Percentiles rank a stretch among this genome's conserved stretches.
These are phyloP conservation scores for Saprolegnia diclina DNA, from an alignment of 352 stramenopile genomes.

Conservation along the genomic window DNA sequence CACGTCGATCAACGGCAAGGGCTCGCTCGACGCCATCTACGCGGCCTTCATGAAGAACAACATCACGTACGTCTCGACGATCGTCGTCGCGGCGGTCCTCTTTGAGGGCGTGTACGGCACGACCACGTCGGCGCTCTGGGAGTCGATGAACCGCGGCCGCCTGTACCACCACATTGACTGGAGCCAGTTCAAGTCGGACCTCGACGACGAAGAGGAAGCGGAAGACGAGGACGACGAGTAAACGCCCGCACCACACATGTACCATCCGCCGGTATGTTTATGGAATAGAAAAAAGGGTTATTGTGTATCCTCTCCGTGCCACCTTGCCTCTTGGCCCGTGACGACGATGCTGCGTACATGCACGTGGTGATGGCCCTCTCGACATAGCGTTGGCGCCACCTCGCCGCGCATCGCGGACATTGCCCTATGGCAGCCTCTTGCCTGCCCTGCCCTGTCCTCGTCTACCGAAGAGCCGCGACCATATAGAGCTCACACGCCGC, in stretches of 20 bases:
- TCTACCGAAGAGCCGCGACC: too few relatives aligned
- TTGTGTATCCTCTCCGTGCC: slow-evolving; percentile 1
- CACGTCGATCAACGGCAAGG: slow-evolving; percentile 74
- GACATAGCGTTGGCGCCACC: too few relatives aligned
- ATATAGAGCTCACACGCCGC: too few relatives aligned
- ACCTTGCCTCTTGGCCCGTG: not conserved
- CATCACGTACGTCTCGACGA: slow-evolving; percentile 70
- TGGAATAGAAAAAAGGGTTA: not conserved
- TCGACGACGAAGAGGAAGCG: slow-evolving; percentile 76
- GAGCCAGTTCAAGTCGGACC: slow-evolving; percentile 72
- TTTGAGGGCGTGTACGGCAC: slow-evolving; percentile 69
- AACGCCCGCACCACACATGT: not conserved
- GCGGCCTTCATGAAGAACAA: slow-evolving; percentile 79
- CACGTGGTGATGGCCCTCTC: not conserved
- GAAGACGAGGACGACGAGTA: slow-evolving; percentile 55
- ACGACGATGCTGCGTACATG: too few relatives aligned
- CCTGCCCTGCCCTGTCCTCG: too few relatives aligned
- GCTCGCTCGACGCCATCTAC: slow-evolving; percentile 56
- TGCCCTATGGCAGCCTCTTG: too few relatives aligned
- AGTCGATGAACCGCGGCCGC: slow-evolving; percentile 71
- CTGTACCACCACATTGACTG: slow-evolving; percentile 87
- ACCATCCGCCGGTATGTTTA: not conserved
- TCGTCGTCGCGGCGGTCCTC: slow-evolving; percentile 60
- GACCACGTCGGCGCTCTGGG: slow-evolving; percentile 71
- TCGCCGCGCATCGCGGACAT: too few relatives aligned